Evolutionary conservation across 495 filamentous ascomycete species (phyloP), one percentile per base, ranked within the genome.

Genomic region (Aspergillus heteromorphus): DNA sequence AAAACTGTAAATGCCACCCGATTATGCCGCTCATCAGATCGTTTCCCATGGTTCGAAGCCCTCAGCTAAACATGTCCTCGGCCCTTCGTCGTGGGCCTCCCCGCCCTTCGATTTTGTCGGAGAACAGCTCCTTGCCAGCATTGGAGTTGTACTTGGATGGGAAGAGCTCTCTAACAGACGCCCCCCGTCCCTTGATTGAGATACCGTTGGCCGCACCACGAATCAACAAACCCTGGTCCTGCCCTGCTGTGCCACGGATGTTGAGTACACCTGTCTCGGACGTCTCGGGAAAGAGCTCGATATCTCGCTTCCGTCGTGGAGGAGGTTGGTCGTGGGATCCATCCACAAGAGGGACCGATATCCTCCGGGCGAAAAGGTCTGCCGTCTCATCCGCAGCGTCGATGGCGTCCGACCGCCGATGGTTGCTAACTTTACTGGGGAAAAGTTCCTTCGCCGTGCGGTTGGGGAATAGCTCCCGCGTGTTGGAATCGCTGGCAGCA

Each of bases 51-150:
- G 23, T 27, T 7, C 23, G 23, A 27, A 42, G 2, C 40, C 29
- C 31, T 73, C 59, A 79, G 47, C 67, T 61, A 60, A 81, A 80
- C 72, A 80, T 72, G 56, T 81, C 78, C 58, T 79, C 74, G 1
- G 77, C 78, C 50, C 65, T 70, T 30, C 75, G 74, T 17, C 76
- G 69, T 38, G 68, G 73, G 16, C 73, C 74, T 30, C 76, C 77
- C 45, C 77, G 67, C 10, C 77, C 78, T 51, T 74, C 69, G n/a
- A 78, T 53, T 45, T 73, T 81, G 30, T 78, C 76, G 2, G 70
- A 66, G 53, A 92, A 90, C 6, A 92, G 69, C 64, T 91, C 87
- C 69, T 89, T 91, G 21, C 81, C 82, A 6, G 81, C 69, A 67
- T 89, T 89, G 14, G 63, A 66, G 23, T 74, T 78, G 51, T 82